Evolutionary conservation across 805 yeast genomes (phyloP), one percentile per base, ranked within the genome.

Genomic region (Kazachstania viticola): DNA sequence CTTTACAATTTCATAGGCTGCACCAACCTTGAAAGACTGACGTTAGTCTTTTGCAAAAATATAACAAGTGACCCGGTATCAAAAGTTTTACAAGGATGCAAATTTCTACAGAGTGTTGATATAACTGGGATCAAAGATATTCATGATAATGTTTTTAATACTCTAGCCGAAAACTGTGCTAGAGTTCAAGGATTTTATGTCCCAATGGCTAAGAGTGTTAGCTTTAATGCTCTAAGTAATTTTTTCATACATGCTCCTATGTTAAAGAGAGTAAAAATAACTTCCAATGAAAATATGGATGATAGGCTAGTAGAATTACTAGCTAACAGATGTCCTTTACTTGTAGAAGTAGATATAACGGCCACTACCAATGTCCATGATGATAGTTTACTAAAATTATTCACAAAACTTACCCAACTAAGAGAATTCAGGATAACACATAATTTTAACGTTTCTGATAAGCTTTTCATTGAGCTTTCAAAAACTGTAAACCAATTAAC

Each of bases 291-390:
- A 23, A 65, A 66, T 34, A 69, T 88, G 36, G 69, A 76, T 29
- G 91, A 82, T 53, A 69, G 58, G 8, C 65, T 79, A 9, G 64
- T 87, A 5, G 46, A 62, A 25, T 65, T 67, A 15, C 63, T 85
- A 55, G 75, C 79, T 33, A 61, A 63, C n/a, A 69, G 69, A 49
- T 88, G 96, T 54, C 78, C 79, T 26, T 66, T 76, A 34, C 62
- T 88, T 30, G 93, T 87, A 13, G 98, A 88, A 56, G 78, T 91
- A 32, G 97, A 88, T 57, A 65, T 88, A 30, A 87, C 84, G 42
- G 77, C 75, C 28, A 80, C 95, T 56, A 71, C 77, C n/a, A 65
- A 70, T 39, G 72, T 87, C 23, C 70, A 80, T 11, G 81, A 84
- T 51, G 51, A 49, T n/a, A 64, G 80, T 27, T 63, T 85, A 29